Base-by-base conservation (phyloP, 495 filamentous ascomycete species). In the Neurospora sp. region DNA sequence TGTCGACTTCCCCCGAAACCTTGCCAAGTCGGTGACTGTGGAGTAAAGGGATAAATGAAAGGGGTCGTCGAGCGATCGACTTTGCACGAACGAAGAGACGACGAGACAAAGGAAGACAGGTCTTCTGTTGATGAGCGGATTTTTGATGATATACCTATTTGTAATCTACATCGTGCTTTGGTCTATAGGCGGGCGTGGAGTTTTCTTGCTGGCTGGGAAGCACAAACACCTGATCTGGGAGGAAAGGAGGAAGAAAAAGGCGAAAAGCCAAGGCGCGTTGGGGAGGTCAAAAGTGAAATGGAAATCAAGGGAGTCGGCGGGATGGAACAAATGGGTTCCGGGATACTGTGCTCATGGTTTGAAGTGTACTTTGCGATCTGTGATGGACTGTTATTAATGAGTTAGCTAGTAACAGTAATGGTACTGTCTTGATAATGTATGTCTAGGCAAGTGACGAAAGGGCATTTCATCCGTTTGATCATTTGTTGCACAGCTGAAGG, bases 1-100 rank as follows among this genome's bases (percentile, higher is more conserved):
- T 79, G 95, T 98, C 70, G 95, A 98, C 80, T 97, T 98, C 88
- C 96, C 96, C 42, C 90, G 96, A 75, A 99, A 99, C 84, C 84
- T 99, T 80, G 96, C 96, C 79, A 99, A 99, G 90, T 97, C 94
- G 72, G 96, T 99, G 70, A 99, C 96, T 59, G 96, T 99, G 71
- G 96, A 99, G 88, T 99, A 93, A 85, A 85, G 22, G 14, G 10
- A 46, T 18, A 39, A 59, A 38, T 7, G 40, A 65, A 65, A 35
- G 27, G 53, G 53, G 53, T 65, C 27, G 53, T 65, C 53, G 53
- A 65, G 53, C 53, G 53, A 65, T 65, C 27, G 27, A 65, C 53
- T 18, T 65, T 6, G 14, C 22, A 35, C 14, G 48, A 40, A 44
- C 41, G 16, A 65, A 65, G 53, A 37, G 48, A 27, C 11, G 20